Evolutionary conservation across 345 rosid species (phyloP).

Genomic region (Populus ilicifolia): DNA sequence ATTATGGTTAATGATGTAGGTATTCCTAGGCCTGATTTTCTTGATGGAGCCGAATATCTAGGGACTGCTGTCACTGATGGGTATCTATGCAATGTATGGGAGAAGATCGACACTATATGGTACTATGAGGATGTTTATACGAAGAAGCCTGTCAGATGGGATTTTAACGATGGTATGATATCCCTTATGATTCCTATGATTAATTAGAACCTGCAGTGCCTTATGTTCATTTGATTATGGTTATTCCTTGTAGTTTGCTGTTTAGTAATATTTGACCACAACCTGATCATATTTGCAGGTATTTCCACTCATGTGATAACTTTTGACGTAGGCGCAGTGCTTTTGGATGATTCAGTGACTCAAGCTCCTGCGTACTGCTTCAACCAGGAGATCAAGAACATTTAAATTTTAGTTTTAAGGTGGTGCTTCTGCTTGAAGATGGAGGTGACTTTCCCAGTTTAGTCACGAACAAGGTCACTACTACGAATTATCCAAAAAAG

Average conservation of each 20-base stretch:
- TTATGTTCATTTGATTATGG: not conserved
- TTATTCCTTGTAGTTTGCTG: not conserved
- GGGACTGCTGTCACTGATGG: conserved; percentile 35
- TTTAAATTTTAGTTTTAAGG: not conserved
- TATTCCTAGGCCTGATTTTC: conserved; percentile 43
- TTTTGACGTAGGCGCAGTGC: conserved; percentile 36
- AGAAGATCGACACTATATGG: conserved; percentile 39
- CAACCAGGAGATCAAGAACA: not conserved
- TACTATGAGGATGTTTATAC: conserved; percentile 37
- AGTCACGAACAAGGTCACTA: not conserved
- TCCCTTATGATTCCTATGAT: too few species aligned
- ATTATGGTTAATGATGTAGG: conserved; percentile 23
- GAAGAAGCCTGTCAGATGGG: conserved; percentile 31
- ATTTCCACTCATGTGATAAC: conserved; percentile 30
- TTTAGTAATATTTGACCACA: not conserved
- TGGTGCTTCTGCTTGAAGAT: not conserved
- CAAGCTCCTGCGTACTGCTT: conserved; percentile 39
- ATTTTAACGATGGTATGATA: conserved; percentile 29
- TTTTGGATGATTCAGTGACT: conserved; percentile 18
- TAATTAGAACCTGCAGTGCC: not conserved
- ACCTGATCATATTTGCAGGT: conserved; percentile 16
- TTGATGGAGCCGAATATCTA: conserved; percentile 28
- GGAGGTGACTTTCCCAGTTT: not conserved
- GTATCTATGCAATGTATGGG: conserved; percentile 37
- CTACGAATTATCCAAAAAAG: not conserved